Base-by-base conservation (phyloP, 2,329 filamentous ascomycete species). In the Aspergillaceae sp. region DNA sequence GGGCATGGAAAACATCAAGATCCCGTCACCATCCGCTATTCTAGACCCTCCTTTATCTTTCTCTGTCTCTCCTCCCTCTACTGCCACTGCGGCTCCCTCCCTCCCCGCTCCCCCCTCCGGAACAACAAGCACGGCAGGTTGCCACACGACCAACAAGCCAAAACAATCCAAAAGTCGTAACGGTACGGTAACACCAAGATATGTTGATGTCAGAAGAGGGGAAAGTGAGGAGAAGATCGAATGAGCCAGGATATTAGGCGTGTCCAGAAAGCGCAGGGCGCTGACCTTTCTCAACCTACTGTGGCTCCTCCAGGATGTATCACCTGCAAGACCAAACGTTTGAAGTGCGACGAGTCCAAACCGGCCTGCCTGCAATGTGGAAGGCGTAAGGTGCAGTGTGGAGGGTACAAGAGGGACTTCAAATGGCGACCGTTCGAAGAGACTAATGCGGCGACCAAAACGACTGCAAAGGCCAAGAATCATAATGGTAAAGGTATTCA, bases 91-190 rank as follows among this genome's bases (percentile, higher is more conserved):
- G 27, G 26, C 11, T 7, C 27, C 36, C 27, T 38, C 36, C 9
- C 27, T 38, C 36, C 11, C 27, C 36, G 8, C 36, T 38, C 36
- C 9, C 19, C 19, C 53, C 43, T 10, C 43, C 44, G 36, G 46
- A 47, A 48, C 49, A 43, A 10, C 43, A 46, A 37, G 50, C 38
- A 32, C 10, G 41, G n/a, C 41, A 30, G 41, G n/a, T 26, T 29
- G 29, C 7, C n/a, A 42, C n/a, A n/a, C 41, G 7, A 56, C 54
- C 36, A 63, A 65, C 56, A 86, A 84, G 59, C 78, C 80, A 29
- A 87, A 86, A 60, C 83, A 86, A 67, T 83, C 82, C 49, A 87
- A 87, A 66, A 86, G 82, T 68, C 80, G 83, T 56, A 86, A 86
- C 71, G 83, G 83, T 86, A 79, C 57, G 75, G 47, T 53, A 48